Conservation (phyloP, 371 early-diverging fungal genomes). For the Mortierella sp. region DNA sequence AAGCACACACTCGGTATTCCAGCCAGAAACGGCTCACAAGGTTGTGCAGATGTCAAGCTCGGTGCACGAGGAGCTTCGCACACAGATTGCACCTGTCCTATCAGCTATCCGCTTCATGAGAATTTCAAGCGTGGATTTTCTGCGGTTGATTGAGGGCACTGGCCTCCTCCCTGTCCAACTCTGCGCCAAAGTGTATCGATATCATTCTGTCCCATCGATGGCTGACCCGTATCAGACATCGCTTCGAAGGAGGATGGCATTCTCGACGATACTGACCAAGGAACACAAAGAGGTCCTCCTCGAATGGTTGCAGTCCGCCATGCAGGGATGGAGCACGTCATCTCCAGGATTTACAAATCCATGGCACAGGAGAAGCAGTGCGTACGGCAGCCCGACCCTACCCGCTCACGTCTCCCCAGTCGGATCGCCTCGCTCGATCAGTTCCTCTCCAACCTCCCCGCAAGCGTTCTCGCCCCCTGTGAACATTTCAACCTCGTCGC, state of each 20-base stretch:
- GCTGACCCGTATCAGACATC: slow-evolving; percentile 40
- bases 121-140: slow-evolving; percentile 40
- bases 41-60: slow-evolving; percentile 18
- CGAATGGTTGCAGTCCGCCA: slow-evolving; percentile 29
- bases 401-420: neutral
- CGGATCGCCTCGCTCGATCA: neutral
- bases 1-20: slow-evolving; percentile 34
- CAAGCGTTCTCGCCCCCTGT: slow-evolving; percentile 1
- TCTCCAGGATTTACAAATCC: neutral
- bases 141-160: slow-evolving; percentile 48
- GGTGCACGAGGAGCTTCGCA: slow-evolving; percentile 31
- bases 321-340: neutral
- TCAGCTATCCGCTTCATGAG: slow-evolving; percentile 42
- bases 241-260: slow-evolving; percentile 43
- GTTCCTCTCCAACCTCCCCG: neutral
- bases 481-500: neutral
- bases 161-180: slow-evolving; percentile 41
- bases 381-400: slow-evolving; percentile 2
- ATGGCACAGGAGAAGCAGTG: slow-evolving; percentile 7
- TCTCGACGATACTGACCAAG: slow-evolving; percentile 41
- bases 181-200: slow-evolving; percentile 47
- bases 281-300: slow-evolving; percentile 35
- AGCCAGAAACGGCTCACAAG: slow-evolving; percentile 21
- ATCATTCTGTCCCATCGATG: slow-evolving; percentile 53
- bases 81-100: slow-evolving; percentile 28